Conservation (phyloP, 2,329 filamentous ascomycete genomes). For the Sarocladium strictum region DNA sequence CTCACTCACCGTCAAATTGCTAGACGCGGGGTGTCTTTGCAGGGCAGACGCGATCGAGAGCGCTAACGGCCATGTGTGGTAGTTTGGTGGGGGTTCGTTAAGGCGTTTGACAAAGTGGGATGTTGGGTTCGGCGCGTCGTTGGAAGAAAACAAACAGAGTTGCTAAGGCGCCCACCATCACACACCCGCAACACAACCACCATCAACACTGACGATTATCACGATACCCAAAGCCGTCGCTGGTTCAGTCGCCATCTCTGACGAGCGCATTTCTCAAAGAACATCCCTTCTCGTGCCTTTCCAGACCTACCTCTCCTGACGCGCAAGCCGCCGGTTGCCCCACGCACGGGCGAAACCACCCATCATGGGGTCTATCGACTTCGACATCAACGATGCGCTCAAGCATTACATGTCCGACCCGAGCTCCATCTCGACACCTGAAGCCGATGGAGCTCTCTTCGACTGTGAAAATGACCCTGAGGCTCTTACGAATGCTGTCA, state of each 20-base stretch:
- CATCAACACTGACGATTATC: slow-evolving; percentile 10
- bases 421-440: slow-evolving; percentile 71
- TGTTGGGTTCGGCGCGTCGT: neutral
- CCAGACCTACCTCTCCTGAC: neutral
- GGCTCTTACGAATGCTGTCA: slow-evolving; percentile 66
- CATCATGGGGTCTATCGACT: slow-evolving; percentile 69
- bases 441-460: slow-evolving; percentile 75
- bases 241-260: neutral
- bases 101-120: slow-evolving; percentile 3
- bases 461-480: slow-evolving; percentile 94
- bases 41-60: neutral
- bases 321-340: slow-evolving; percentile 10
- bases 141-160: slow-evolving; percentile 9
- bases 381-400: slow-evolving; percentile 94
- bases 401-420: slow-evolving; percentile 97
- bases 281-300: neutral
- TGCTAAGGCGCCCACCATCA: slow-evolving; percentile 4
- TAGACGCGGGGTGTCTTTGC: slow-evolving; percentile 1
- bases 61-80: neutral
- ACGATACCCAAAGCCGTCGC: neutral
- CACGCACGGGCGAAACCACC: slow-evolving; percentile 20
- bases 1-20: neutral
- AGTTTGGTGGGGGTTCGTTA: slow-evolving; percentile 1
- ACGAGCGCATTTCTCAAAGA: neutral
- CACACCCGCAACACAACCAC: slow-evolving; percentile 11